Evolutionary conservation across 2,329 filamentous ascomycete genomes (phyloP).

Genomic region (Fonsecaea pugnacius): DNA sequence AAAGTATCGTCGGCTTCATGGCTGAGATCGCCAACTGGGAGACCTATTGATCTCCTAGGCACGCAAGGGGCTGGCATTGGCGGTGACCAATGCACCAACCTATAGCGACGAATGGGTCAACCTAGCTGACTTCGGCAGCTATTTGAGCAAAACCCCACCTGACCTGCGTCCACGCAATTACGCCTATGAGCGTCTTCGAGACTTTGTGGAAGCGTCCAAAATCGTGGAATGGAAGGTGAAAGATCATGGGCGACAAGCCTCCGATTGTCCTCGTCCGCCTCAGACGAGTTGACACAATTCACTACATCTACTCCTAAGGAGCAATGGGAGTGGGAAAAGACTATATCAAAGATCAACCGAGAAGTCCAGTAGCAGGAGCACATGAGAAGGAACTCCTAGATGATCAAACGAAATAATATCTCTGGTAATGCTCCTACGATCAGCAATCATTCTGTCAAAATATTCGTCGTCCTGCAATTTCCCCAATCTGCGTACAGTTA

Average conservation of each 20-base stretch:
- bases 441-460: too few relatives aligned
- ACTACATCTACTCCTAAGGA: too few relatives aligned
- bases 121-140: slow-evolving; percentile 1
- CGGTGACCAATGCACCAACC: slow-evolving; percentile 2
- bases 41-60: background rate
- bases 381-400: too few relatives aligned
- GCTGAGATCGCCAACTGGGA: background rate
- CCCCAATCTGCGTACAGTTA: too few relatives aligned
- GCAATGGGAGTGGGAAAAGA: too few relatives aligned
- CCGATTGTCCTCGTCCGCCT: slow-evolving; percentile 4
- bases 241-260: slow-evolving; percentile 2
- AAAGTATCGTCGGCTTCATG: too few relatives aligned
- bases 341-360: too few relatives aligned
- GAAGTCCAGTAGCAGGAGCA: too few relatives aligned
- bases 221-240: slow-evolving; percentile 7
- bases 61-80: background rate
- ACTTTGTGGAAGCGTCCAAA: background rate
- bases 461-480: too few relatives aligned
- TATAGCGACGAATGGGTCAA: slow-evolving; percentile 1
- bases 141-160: slow-evolving; percentile 3
- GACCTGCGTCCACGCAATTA: background rate
- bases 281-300: background rate
- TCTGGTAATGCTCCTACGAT: too few relatives aligned
- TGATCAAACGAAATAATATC: too few relatives aligned
- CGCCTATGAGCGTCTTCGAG: background rate